These are phyloP conservation scores for Cenchrus americanus DNA, from an alignment of 176 grass and related monocot species.

Conservation along the genomic window DNA sequence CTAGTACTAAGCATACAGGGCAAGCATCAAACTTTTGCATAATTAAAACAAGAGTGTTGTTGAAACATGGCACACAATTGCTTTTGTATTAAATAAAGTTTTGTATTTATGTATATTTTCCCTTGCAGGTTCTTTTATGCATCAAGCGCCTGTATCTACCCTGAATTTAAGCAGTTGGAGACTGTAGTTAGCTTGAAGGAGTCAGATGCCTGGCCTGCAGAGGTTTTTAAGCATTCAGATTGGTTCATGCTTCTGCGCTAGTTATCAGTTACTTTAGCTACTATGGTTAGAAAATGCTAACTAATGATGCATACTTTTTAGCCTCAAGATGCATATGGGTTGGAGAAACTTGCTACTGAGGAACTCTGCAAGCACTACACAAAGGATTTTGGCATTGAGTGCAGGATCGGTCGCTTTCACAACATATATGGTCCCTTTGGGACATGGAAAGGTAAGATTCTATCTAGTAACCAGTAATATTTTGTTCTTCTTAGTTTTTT, in stretches of 20 bases:
- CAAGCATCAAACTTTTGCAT: background rate
- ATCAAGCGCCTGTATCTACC: constrained; percentile 74
- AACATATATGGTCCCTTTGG: constrained; percentile 99
- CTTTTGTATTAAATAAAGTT: background rate
- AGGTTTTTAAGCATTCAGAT: constrained; percentile 52
- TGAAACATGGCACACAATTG: background rate
- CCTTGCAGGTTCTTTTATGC: constrained; percentile 66
- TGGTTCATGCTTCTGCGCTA: constrained; percentile 29
- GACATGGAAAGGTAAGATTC: constrained; percentile 88
- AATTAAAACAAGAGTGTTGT: background rate
- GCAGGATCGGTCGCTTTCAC: constrained; percentile 85
- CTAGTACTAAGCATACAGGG: background rate
- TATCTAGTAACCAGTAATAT: constrained; percentile 5
- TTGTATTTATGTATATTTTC: background rate
- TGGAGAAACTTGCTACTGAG: constrained; percentile 94
- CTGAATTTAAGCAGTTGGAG: constrained; percentile 81
- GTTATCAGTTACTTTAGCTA: background rate
- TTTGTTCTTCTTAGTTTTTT: background rate
- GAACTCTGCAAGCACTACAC: constrained; percentile 99
- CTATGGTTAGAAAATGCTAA: background rate
- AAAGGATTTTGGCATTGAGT: constrained; percentile 94
- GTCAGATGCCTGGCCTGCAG: constrained; percentile 74
- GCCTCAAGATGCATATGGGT: constrained; percentile 99
- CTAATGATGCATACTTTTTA: constrained; percentile 19
- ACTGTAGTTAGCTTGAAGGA: constrained; percentile 75